Evolutionary conservation across 129 eudicot genomes (phyloP).

Genomic region (Flaveria linearis): DNA sequence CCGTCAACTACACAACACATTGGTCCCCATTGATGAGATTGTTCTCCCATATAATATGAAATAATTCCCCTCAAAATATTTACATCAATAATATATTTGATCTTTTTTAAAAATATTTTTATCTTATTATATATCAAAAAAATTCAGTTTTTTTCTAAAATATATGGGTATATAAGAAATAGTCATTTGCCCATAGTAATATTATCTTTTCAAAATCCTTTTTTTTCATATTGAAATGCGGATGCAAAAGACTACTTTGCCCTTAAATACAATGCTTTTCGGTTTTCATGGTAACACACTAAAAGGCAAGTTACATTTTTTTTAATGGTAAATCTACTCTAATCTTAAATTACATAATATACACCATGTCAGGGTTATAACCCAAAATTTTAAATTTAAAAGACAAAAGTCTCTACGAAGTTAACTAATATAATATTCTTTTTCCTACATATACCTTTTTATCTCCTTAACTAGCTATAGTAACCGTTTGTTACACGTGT

Average conservation of each 20-base stretch:
- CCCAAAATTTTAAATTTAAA: too few relatives aligned
- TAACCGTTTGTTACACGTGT: too few relatives aligned
- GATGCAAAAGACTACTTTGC: not conserved
- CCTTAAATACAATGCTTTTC: not conserved
- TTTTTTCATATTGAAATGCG: not conserved
- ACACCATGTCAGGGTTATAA: too few relatives aligned
- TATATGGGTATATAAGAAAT: not conserved
- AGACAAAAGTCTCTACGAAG: too few relatives aligned
- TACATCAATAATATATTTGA: not conserved
- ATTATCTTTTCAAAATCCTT: not conserved
- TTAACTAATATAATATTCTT: not conserved
- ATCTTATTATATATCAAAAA: not conserved
- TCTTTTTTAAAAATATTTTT: not conserved
- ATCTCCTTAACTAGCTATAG: too few relatives aligned
- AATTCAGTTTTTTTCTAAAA: too few relatives aligned
- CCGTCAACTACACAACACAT: constrained; percentile 25
- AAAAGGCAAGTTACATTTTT: not conserved
- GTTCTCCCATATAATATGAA: constrained; percentile 21
- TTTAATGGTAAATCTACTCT: too few relatives aligned
- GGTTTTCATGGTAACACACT: not conserved
- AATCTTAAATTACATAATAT: too few relatives aligned
- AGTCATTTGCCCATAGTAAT: not conserved
- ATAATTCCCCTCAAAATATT: not conserved
- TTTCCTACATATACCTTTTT: not conserved
- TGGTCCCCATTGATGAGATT: constrained; percentile 36